phyloP scores from a whole-genome alignment of 345 rosid genomes.

The Boechera divaricarpa region DNA sequence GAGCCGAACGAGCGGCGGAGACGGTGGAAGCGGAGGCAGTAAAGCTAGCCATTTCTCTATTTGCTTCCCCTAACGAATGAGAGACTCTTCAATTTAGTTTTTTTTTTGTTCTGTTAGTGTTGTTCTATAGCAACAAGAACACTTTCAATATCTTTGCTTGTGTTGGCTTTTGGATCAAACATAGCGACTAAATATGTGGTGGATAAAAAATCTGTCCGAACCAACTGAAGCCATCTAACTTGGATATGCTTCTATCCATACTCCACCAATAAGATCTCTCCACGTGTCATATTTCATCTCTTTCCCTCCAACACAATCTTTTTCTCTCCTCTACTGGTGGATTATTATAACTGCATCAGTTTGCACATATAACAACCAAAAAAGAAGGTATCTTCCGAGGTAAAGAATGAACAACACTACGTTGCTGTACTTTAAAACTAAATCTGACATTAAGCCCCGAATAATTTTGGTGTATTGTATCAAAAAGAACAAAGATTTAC shows the following conservation, averaged over 20 bases:
- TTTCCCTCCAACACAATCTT: slow-evolving; percentile 47
- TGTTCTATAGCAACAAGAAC: slow-evolving; percentile 24
- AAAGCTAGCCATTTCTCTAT: slow-evolving; percentile 45
- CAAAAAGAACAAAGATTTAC: slow-evolving; percentile 25
- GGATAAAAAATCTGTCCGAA: slow-evolving; percentile 19
- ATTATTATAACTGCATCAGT: not conserved
- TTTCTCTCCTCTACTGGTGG: slow-evolving; percentile 26
- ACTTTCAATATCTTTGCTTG: slow-evolving; percentile 30
- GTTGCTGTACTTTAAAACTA: not conserved
- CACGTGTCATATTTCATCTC: slow-evolving; percentile 68
- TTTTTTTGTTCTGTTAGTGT: slow-evolving; percentile 5
- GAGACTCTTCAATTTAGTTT: slow-evolving; percentile 17
- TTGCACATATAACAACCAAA: not conserved
- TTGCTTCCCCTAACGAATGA: slow-evolving; percentile 13
- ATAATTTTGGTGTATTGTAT: slow-evolving; percentile 19
- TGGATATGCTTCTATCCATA: slow-evolving; percentile 66
- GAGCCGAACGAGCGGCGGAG: slow-evolving; percentile 53
- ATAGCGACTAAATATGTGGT: slow-evolving; percentile 38
- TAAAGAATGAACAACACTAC: not conserved
- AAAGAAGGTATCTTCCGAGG: too few species aligned
- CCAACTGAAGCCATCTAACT: slow-evolving; percentile 46
- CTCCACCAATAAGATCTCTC: slow-evolving; percentile 54
- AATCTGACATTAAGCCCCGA: slow-evolving; percentile 17
- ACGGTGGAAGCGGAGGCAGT: slow-evolving; percentile 62
- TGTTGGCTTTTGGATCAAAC: slow-evolving; percentile 32